phyloP scores from a whole-genome alignment of 768 basidiomycete species.

The Mycena alexandri region DNA sequence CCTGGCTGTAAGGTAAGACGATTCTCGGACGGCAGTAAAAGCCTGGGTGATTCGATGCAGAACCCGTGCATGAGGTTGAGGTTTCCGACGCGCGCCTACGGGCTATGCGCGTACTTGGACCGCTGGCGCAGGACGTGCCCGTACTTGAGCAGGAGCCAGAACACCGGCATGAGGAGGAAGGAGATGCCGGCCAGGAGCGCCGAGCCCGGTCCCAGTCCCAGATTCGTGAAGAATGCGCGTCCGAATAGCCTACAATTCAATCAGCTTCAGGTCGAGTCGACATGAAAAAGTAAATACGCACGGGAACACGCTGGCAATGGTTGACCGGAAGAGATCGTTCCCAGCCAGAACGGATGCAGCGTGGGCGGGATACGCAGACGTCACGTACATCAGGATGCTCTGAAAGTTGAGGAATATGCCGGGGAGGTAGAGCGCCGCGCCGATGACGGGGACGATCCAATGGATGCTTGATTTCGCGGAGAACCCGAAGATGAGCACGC shows the following conservation, averaged over 20 bases:
- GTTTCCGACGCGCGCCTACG: too few relatives aligned
- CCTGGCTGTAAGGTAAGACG: too few relatives aligned
- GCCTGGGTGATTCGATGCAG: too few relatives aligned
- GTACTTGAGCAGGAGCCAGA: slow-evolving; percentile 22
- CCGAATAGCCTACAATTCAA: slow-evolving; percentile 38
- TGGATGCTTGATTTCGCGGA: slow-evolving; percentile 9
- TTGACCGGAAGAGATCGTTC: slow-evolving; percentile 49
- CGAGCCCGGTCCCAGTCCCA: slow-evolving; percentile 43
- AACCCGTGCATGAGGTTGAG: too few relatives aligned
- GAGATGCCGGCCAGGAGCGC: slow-evolving; percentile 44
- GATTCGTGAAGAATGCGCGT: slow-evolving; percentile 39
- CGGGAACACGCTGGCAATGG: slow-evolving; percentile 42
- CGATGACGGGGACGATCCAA: slow-evolving; percentile 29
- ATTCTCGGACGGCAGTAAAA: too few relatives aligned
- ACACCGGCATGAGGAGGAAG: slow-evolving; percentile 42
- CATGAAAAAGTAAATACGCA: not conserved
- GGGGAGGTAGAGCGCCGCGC: slow-evolving; percentile 38
- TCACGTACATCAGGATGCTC: slow-evolving; percentile 45
- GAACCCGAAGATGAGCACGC: slow-evolving; percentile 26
- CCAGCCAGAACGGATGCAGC: slow-evolving; percentile 45
- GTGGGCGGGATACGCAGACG: slow-evolving; percentile 47
- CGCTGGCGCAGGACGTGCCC: too few relatives aligned
- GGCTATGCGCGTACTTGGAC: too few relatives aligned
- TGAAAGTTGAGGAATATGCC: slow-evolving; percentile 49
- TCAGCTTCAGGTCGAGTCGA: not conserved